Conservation (phyloP, 1,284 basidiomycete species). For the Ganoderma meredithae region DNA sequence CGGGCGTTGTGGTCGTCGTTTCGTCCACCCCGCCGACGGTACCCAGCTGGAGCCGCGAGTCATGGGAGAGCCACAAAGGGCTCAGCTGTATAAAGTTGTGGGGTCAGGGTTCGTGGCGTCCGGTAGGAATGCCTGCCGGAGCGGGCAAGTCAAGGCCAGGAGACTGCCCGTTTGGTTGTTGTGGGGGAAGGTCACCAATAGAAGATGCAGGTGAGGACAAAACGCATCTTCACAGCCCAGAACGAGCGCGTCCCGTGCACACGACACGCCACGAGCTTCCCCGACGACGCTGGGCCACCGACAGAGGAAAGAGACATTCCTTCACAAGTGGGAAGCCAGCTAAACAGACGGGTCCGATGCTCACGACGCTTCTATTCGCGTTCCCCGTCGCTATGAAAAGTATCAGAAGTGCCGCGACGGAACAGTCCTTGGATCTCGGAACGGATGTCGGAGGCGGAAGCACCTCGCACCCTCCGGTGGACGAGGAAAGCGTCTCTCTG, state of each 20-base stretch:
- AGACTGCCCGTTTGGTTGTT: neutral
- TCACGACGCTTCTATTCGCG: conserved; percentile 1
- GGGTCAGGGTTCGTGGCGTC: conserved; percentile 7
- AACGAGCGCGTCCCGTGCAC: neutral
- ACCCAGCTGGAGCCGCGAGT: too few relatives aligned
- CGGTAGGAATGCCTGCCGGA: neutral
- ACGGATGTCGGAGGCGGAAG: conserved; percentile 6
- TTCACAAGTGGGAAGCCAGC: neutral
- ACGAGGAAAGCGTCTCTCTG: neutral
- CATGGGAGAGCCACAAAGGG: neutral
- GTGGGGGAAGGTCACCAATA: neutral
- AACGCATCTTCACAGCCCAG: neutral
- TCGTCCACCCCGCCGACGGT: conserved; percentile 1
- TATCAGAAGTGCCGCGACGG: neutral
- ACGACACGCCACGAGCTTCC: neutral
- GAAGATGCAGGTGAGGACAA: neutral
- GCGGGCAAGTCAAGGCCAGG: neutral
- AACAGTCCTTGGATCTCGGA: neutral
- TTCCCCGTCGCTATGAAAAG: neutral
- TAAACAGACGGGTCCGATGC: neutral
- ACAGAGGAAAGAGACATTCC: neutral
- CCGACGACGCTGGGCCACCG: neutral
- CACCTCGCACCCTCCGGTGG: neutral
- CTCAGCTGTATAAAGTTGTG: neutral
- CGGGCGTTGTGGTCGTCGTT: conserved; percentile 12